Percentiles rank a stretch among this genome's conserved stretches.
phyloP scores from a whole-genome alignment of 805 yeast species.

The Maudiozyma saulgeensis region DNA sequence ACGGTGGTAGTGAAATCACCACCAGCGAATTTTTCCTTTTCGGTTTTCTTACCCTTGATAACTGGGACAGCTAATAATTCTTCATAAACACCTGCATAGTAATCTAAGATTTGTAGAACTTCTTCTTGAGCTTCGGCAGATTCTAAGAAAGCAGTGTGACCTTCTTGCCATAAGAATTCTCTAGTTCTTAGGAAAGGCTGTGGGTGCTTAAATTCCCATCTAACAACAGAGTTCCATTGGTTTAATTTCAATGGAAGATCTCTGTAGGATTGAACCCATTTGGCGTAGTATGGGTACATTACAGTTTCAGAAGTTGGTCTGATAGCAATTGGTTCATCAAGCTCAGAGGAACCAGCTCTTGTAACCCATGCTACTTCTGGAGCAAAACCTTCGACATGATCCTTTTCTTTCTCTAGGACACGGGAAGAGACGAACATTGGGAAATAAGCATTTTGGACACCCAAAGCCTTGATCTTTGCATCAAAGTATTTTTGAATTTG shows the following conservation, averaged over 20 bases:
- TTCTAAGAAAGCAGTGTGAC: constrained; percentile 95
- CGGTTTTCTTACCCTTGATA: constrained; percentile 88
- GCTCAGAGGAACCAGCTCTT: constrained; percentile 83
- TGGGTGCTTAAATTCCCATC: constrained; percentile 99
- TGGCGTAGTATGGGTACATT: constrained; percentile 98
- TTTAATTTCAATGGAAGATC: constrained; percentile 92
- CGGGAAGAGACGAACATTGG: constrained; percentile 95
- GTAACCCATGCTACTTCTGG: constrained; percentile 99
- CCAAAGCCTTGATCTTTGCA: constrained; percentile 67
- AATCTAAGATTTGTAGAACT: constrained; percentile 77
- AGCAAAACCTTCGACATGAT: constrained; percentile 97
- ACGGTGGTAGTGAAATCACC: constrained; percentile 91
- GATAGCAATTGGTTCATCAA: constrained; percentile 97
- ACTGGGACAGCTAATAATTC: constrained; percentile 97
- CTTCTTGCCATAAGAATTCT: constrained; percentile 99
- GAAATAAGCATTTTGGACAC: constrained; percentile 92
- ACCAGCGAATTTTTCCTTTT: constrained; percentile 97
- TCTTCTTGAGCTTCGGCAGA: constrained; percentile 72
- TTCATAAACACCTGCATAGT: constrained; percentile 75
- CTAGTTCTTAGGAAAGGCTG: constrained; percentile 98
- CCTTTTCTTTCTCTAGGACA: constrained; percentile 95
- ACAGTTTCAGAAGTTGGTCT: constrained; percentile 99
- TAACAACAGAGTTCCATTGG: constrained; percentile 99
- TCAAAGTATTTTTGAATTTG: constrained; percentile 83
- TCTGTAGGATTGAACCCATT: constrained; percentile 97